Conservation (phyloP, 768 basidiomycete genomes). For the Mrakia hoshinonis region DNA sequence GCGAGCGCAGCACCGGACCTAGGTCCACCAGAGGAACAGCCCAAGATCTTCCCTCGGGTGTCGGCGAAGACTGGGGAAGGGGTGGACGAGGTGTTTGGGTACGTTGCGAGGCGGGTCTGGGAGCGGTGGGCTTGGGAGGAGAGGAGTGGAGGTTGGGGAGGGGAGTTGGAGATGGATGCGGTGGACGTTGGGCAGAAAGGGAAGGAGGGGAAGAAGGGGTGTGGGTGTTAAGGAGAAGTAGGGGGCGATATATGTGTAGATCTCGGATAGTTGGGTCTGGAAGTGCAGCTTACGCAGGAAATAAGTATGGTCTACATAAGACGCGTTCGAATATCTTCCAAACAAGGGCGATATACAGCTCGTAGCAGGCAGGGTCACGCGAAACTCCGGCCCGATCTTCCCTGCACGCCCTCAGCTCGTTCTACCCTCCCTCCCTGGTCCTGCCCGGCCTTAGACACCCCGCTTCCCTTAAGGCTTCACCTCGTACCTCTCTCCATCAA, state of each 20-base stretch:
- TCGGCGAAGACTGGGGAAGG: slow-evolving; percentile 71
- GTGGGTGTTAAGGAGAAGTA: background rate
- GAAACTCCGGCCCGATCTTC: no score
- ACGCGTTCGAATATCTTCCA: no score
- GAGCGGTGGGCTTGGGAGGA: slow-evolving; percentile 42
- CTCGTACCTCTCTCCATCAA: background rate
- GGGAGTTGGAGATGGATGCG: background rate
- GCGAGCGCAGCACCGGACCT: no score
- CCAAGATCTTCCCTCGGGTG: slow-evolving; percentile 58
- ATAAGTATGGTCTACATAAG: no score
- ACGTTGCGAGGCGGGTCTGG: slow-evolving; percentile 58
- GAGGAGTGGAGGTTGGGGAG: background rate
- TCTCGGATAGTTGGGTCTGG: background rate
- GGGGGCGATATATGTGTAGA: background rate
- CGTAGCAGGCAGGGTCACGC: no score
- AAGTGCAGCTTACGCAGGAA: no score
- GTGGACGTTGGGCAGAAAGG: background rate
- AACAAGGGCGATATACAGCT: no score
- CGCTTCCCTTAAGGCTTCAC: no score
- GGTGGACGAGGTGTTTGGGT: slow-evolving; percentile 65
- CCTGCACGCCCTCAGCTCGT: background rate
- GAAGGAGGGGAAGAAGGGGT: background rate
- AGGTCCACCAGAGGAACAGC: slow-evolving; percentile 47
- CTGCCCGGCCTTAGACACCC: background rate
- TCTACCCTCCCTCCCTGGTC: background rate